A percentile compares a stretch with the other conserved stretches of the same genome.
phyloP scores from a whole-genome alignment of 805 yeast species.

The Hanseniaspora thailandica region DNA sequence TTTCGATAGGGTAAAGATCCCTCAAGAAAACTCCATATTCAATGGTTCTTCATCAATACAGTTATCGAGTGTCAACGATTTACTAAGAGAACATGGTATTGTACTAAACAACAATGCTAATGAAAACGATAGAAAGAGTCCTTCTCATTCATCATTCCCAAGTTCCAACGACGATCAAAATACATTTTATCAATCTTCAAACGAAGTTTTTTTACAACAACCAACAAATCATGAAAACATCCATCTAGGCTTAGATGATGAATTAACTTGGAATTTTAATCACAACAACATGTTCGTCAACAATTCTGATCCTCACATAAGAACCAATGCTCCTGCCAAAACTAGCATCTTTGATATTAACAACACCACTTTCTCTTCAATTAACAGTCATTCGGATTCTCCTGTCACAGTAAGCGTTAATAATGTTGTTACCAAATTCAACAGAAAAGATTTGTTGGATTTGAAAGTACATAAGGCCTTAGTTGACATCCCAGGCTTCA shows the following conservation, averaged over 20 bases:
- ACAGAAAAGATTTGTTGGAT: neutral
- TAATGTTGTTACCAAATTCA: neutral
- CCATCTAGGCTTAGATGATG: neutral
- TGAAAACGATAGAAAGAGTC: neutral
- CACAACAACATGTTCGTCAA: neutral
- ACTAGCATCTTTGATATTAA: neutral
- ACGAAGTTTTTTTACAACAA: neutral
- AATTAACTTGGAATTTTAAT: neutral
- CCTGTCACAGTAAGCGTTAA: neutral
- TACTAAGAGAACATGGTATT: slow-evolving; percentile 11
- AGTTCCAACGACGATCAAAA: neutral
- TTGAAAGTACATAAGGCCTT: neutral
- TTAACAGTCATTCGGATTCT: neutral
- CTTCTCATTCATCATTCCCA: neutral
- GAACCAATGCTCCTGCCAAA: neutral
- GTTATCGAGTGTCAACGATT: slow-evolving; percentile 2
- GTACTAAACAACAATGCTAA: neutral
- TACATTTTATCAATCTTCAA: neutral
- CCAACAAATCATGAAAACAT: neutral
- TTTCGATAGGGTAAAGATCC: slow-evolving; percentile 14
- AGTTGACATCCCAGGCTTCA: slow-evolving; percentile 6
- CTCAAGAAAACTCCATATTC: slow-evolving; percentile 11
- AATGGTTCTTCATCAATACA: slow-evolving; percentile 7
- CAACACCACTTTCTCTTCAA: neutral
- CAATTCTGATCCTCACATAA: neutral